Evolutionary conservation across 1,284 basidiomycete genomes (phyloP), one percentile per base, ranked within the genome.

Genomic region (Boletus hoseneyae): DNA sequence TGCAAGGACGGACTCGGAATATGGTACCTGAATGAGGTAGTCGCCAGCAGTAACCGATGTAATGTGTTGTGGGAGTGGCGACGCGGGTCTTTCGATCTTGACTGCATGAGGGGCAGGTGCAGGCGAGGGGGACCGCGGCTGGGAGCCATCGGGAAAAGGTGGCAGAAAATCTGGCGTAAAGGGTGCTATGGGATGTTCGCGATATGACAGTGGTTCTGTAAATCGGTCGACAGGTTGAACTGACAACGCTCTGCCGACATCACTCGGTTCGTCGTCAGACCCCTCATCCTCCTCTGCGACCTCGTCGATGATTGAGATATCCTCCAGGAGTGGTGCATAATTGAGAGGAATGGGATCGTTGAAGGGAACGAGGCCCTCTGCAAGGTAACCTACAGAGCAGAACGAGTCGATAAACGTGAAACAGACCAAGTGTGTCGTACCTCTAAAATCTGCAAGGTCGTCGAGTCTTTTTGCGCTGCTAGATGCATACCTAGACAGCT

Each of bases 391-490:
- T 87, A 55, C 32, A 61, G 63, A 44, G 25, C 16, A 63, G 61
- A 30, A 33, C 11, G 29, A 15, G 43, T 64, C 9, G n/a, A 34
- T 42, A 48, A 33, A 37, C 29, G 25, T 18, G 51, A 38, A 37
- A 52, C 35, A 35, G 50, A 47, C 37, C 29, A 32, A n/a, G 27
- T 3, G 18, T 44, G 47, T 27, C 53, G 47, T 67, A 88, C 87
- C 80, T 73, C 75, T 82, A 63, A 87, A 75, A 61, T 88, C 86
- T 45, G 73, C 71, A 59, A 90, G 68, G 63, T 89, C 87, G 64
- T 88, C 86, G 13, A 78, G 70, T 57, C 87, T 73, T 57, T 82
- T 73, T 34, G 70, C 70, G 4, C 82, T 81, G 60, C 80, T 78
- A 9, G 77, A 66, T 9, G 80, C 79, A 65, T 87, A 88, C 32